Evolutionary conservation across 2,329 filamentous ascomycete genomes (phyloP), one percentile per base, ranked within the genome.

Genomic region (Aspergillus quadrilineatus): DNA sequence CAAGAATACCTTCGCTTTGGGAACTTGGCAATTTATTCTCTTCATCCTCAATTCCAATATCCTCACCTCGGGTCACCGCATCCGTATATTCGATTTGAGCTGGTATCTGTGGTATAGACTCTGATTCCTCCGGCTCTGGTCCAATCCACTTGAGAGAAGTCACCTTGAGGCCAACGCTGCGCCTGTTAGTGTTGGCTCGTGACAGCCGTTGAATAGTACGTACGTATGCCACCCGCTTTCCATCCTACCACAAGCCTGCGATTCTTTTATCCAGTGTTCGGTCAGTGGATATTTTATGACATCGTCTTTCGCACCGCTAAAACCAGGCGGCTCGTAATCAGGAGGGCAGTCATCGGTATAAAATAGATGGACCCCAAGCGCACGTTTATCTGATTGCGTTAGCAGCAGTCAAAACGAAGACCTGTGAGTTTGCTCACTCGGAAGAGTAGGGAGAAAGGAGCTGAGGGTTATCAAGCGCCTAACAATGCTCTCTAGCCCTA

Each of bases 321-420:
- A 80, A 3, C 76, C 77, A n/a, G 65, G 65, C 15, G 77, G 74
- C 46, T 76, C 68, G 60, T 79, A 78, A 2, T 69, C 65, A 29
- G 60, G 49, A 7, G 73, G 69, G 50, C 71, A 74, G 14, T 73
- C 65, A n/a, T 77, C 68, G 3, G 69, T 75, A 60, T 79, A 80
- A 53, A 76, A 73, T 3, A 82, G 66, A 49, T 76, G 72, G 60
- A 81, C 72, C 8, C 72, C 75, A 9, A 82, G 59, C 50, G 68
- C 75, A 34, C 77, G 69, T 48, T 70, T 69, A 39, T 65, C 74
- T 76, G 58, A 12, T 44, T 44, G 43, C 9, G 41, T 29, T 14
- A 37, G 53, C 41, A 15, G 15, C 10, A 22, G 15, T 22, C 14
- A 28, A n/a, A 22, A 26, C 15, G 29, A 7, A 30, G 8, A 14